These are phyloP conservation scores for Rhizoclosmatium sp. DNA, from an alignment of 192 early-diverging fungal species.

Conservation along the genomic window DNA sequence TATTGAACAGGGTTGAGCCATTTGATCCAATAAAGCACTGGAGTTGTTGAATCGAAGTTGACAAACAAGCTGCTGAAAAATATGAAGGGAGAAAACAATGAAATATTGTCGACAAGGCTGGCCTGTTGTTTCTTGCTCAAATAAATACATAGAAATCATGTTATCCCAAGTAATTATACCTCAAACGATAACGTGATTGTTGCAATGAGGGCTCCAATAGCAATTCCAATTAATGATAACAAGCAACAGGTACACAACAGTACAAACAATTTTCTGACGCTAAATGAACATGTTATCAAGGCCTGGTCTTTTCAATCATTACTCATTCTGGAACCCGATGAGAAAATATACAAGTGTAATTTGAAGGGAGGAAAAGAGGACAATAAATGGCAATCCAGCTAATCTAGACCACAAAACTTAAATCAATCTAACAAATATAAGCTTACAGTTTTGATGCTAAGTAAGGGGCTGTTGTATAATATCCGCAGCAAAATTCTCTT, in stretches of 20 bases:
- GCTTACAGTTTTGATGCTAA: conserved; percentile 55
- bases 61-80: conserved; percentile 42
- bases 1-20: conserved; percentile 59
- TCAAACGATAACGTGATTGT: conserved; percentile 47
- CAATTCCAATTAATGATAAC: conserved; percentile 49
- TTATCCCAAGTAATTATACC: conserved; percentile 29
- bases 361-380: conserved; percentile 52
- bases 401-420: conserved; percentile 35
- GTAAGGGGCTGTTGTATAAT: conserved; percentile 61
- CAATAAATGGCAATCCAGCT: conserved; percentile 61
- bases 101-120: too few species aligned
- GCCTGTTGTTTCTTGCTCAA: too few species aligned
- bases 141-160: too few species aligned
- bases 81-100: conserved; percentile 52
- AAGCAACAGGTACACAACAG: conserved; percentile 41
- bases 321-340: conserved; percentile 54
- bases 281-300: too few species aligned
- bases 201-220: conserved; percentile 59
- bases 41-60: neutral
- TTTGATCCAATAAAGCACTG: conserved; percentile 12
- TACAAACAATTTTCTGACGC: conserved; percentile 12
- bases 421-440: neutral
- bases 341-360: conserved; percentile 61
- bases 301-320: too few species aligned
- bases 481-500: conserved; percentile 60